These are phyloP conservation scores for Fusarium humuli DNA, from an alignment of 2,329 filamentous ascomycete genomes.

Conservation along the genomic window DNA sequence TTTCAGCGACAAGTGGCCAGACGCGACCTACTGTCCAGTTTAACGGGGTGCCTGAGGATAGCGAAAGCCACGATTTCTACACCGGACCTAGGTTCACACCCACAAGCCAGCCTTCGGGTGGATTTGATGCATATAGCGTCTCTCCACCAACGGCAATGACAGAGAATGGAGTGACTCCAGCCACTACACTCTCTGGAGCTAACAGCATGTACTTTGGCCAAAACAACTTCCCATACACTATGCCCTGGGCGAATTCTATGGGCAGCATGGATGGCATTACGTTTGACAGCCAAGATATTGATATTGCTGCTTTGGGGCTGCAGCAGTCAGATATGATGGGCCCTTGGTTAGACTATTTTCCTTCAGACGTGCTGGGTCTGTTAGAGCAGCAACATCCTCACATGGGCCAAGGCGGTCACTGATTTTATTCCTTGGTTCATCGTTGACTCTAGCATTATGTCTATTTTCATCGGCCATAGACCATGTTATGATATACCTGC, in stretches of 20 bases:
- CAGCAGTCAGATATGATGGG: slow-evolving; percentile 74
- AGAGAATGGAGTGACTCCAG: slow-evolving; percentile 45
- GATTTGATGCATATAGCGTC: slow-evolving; percentile 57
- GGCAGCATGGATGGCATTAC: slow-evolving; percentile 67
- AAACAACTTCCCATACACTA: slow-evolving; percentile 44
- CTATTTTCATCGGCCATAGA: not conserved
- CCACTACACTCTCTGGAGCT: slow-evolving; percentile 28
- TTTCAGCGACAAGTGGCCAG: slow-evolving; percentile 35
- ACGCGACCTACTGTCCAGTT: slow-evolving; percentile 47
- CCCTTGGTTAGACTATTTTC: slow-evolving; percentile 78
- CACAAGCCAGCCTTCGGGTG: slow-evolving; percentile 56
- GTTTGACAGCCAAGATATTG: slow-evolving; percentile 81
- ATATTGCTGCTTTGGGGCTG: slow-evolving; percentile 73
- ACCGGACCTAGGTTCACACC: slow-evolving; percentile 54
- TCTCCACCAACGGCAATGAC: slow-evolving; percentile 58
- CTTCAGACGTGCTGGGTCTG: slow-evolving; percentile 71
- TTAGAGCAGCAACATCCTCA: slow-evolving; percentile 56
- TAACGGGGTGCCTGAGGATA: slow-evolving; percentile 46
- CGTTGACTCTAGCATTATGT: slow-evolving; percentile 3
- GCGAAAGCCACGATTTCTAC: slow-evolving; percentile 52
- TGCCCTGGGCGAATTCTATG: slow-evolving; percentile 49
- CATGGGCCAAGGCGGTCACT: slow-evolving; percentile 42
- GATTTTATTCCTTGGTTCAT: not conserved
- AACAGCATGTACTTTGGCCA: slow-evolving; percentile 47
- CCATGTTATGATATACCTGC: slow-evolving; percentile 8